phyloP scores from a whole-genome alignment of 768 basidiomycete species.

The Saitozyma sp. region DNA sequence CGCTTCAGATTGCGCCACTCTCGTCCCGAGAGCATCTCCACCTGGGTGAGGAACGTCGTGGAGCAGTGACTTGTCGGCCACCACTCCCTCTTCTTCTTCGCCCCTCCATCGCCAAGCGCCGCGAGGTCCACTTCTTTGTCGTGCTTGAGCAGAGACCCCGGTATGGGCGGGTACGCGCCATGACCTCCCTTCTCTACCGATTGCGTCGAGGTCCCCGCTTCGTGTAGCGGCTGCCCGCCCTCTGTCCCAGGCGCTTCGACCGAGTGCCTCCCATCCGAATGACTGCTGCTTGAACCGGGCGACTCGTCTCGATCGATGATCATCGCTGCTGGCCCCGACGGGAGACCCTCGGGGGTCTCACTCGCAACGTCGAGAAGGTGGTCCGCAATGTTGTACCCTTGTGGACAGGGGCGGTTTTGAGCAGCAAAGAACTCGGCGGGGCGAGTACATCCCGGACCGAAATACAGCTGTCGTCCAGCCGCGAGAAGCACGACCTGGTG shows the following conservation, averaged over 20 bases:
- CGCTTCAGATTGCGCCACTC: conserved; percentile 81
- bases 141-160: background rate
- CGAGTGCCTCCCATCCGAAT: too few species aligned
- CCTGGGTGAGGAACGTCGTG: conserved; percentile 83
- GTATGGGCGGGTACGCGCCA: conserved; percentile 7
- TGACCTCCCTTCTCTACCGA: background rate
- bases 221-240: too few species aligned
- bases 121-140: conserved; percentile 5
- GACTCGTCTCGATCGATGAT: background rate
- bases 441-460: conserved; percentile 69
- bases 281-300: too few species aligned
- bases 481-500: conserved; percentile 75
- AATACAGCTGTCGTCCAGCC: conserved; percentile 71
- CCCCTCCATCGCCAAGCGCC: conserved; percentile 8
- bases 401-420: conserved; percentile 61
- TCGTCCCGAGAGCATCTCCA: conserved; percentile 75
- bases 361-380: conserved; percentile 86
- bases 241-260: too few species aligned
- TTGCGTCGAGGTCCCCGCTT: too few species aligned
- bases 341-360: conserved; percentile 35
- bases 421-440: conserved; percentile 69
- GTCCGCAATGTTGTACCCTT: conserved; percentile 89
- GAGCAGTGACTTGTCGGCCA: conserved; percentile 56
- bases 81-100: conserved; percentile 9
- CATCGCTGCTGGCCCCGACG: conserved; percentile 7